These are phyloP conservation scores for Colletotrichum karsti DNA, from an alignment of 2,329 filamentous ascomycete species.

Conservation along the genomic window DNA sequence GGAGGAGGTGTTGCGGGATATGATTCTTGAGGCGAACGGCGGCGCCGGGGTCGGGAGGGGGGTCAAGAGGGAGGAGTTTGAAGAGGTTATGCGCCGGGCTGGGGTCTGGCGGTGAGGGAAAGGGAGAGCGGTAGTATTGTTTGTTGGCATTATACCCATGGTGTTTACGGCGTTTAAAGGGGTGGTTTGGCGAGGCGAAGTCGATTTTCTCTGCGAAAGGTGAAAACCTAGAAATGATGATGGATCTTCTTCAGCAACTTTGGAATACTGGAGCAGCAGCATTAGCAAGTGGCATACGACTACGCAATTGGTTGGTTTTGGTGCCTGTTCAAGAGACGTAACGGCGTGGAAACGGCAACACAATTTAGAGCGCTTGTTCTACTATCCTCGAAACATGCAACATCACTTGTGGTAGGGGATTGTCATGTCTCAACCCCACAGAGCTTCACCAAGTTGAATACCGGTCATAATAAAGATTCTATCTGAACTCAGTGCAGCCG, in stretches of 20 bases:
- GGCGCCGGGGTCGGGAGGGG: slow-evolving; percentile 75
- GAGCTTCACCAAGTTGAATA: not conserved
- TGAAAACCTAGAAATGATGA: no score
- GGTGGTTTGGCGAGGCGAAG: not conserved
- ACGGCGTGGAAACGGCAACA: no score
- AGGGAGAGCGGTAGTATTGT: not conserved
- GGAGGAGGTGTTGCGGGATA: slow-evolving; percentile 87
- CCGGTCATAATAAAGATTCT: slow-evolving; percentile 13
- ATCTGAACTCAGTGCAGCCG: slow-evolving; percentile 21
- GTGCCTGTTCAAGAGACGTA: no score
- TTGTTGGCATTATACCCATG: slow-evolving; percentile 19
- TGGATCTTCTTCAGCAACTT: not conserved
- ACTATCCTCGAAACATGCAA: no score
- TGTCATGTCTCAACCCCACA: no score
- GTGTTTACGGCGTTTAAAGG: slow-evolving; percentile 6
- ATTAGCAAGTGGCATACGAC: no score
- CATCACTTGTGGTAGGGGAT: no score
- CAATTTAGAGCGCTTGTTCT: no score
- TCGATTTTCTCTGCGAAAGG: not conserved
- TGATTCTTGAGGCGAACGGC: slow-evolving; percentile 94
- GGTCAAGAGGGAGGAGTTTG: slow-evolving; percentile 83
- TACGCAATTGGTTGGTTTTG: no score
- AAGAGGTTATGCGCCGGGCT: slow-evolving; percentile 84
- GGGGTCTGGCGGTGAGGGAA: slow-evolving; percentile 77
- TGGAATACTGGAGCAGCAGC: not conserved